Conservation (phyloP, 108 stramenopile species). For the Fistulifera solaris region DNA sequence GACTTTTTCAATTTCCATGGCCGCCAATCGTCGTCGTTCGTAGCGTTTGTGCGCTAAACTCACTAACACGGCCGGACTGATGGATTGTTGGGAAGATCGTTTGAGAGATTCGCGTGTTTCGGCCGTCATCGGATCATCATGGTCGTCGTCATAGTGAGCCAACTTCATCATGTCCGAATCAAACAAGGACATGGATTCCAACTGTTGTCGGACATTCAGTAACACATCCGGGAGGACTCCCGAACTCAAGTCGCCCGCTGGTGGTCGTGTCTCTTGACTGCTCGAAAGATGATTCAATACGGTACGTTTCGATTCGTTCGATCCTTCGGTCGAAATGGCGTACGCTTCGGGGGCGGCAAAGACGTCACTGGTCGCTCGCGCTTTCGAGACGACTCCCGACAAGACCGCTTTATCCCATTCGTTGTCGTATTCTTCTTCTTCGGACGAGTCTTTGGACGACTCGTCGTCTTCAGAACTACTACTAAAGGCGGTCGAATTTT, state of each 20-base stretch:
- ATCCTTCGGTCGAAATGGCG: no score
- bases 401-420: no score
- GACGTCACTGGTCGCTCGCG: no score
- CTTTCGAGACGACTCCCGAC: no score
- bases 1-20: slow-evolving; percentile 90
- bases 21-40: slow-evolving; percentile 77
- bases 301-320: not conserved
- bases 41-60: slow-evolving; percentile 82
- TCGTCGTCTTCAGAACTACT: no score
- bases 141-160: slow-evolving; percentile 11
- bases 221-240: slow-evolving; percentile 66
- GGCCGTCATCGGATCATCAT: slow-evolving; percentile 29
- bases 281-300: no score
- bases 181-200: slow-evolving; percentile 63
- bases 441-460: no score
- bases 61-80: slow-evolving; percentile 76
- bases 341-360: no score
- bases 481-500: no score
- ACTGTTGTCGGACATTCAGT: slow-evolving; percentile 66
- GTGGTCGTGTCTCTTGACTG: no score
- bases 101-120: slow-evolving; percentile 67
- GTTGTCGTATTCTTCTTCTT: no score
- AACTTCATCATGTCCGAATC: slow-evolving; percentile 56
- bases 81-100: slow-evolving; percentile 69
- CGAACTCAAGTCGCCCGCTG: slow-evolving; percentile 13